Percentiles rank a stretch among this genome's conserved stretches.
These are phyloP conservation scores for Cadophora sp. DNA, from an alignment of 2,329 filamentous ascomycete species.

Conservation along the genomic window DNA sequence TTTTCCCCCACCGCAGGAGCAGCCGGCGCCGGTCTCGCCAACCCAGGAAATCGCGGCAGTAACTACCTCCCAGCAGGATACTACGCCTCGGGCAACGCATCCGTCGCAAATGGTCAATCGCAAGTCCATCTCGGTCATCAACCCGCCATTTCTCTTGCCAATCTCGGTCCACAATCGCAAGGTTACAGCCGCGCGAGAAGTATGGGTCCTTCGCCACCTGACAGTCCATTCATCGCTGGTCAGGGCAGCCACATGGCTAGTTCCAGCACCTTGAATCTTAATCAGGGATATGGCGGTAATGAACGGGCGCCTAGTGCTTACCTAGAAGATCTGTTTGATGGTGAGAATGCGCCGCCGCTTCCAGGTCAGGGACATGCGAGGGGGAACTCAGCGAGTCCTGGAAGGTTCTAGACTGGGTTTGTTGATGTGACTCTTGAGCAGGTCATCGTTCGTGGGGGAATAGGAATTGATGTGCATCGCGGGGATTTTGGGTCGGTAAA, in stretches of 20 bases:
- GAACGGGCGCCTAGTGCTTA: slow-evolving; percentile 86
- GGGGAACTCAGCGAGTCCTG: not conserved
- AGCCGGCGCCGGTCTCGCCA: slow-evolving; percentile 57
- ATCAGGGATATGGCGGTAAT: slow-evolving; percentile 58
- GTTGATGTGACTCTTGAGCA: not conserved
- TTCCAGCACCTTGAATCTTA: slow-evolving; percentile 69
- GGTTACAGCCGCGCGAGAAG: slow-evolving; percentile 55
- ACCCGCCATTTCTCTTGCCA: slow-evolving; percentile 64
- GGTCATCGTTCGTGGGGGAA: not conserved
- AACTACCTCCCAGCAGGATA: slow-evolving; percentile 90
- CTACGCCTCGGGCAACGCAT: slow-evolving; percentile 71
- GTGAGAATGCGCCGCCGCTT: slow-evolving; percentile 34
- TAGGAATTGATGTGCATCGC: not conserved
- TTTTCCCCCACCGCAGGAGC: slow-evolving; percentile 89
- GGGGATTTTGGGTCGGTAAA: not conserved
- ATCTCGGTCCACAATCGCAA: slow-evolving; percentile 59
- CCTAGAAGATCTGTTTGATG: slow-evolving; percentile 87
- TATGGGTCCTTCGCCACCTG: slow-evolving; percentile 55
- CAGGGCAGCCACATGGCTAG: slow-evolving; percentile 49
- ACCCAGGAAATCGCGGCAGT: slow-evolving; percentile 69
- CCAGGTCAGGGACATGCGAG: slow-evolving; percentile 29
- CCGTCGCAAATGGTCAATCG: slow-evolving; percentile 44
- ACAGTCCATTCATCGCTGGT: slow-evolving; percentile 62
- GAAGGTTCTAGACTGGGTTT: not conserved
- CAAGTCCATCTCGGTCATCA: slow-evolving; percentile 45